Percentiles rank a stretch among this genome's conserved stretches.
Evolutionary conservation across 1,284 basidiomycete species (phyloP).

Genomic region (Malassezia slooffiae): DNA sequence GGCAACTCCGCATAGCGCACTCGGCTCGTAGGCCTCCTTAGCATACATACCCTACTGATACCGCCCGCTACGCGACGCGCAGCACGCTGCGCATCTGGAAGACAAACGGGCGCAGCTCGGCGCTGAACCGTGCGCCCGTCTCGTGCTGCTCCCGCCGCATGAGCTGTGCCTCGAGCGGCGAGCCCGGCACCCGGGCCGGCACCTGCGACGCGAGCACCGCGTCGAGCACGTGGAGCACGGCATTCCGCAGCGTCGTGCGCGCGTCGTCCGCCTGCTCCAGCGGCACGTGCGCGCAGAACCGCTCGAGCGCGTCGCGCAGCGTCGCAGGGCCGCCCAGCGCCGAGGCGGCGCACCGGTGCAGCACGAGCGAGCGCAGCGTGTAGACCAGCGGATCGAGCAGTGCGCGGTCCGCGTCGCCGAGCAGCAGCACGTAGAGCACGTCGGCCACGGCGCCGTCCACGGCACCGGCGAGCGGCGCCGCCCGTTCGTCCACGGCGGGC

Average conservation of each 20-base stretch:
- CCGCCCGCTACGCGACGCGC: neutral
- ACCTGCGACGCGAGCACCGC: neutral
- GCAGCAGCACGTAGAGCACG: constrained; percentile 1
- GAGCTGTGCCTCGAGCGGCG: constrained; percentile 5
- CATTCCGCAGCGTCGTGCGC: neutral
- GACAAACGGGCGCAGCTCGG: constrained; percentile 5
- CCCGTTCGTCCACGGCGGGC: neutral
- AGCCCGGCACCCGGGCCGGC: constrained; percentile 3
- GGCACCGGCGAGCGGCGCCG: neutral
- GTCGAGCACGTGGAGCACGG: constrained; percentile 2
- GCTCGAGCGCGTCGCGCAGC: neutral
- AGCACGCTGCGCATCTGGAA: constrained; percentile 3
- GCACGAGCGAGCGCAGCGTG: constrained; percentile 3
- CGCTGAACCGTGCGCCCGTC: constrained; percentile 1
- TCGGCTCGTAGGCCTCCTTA: no score
- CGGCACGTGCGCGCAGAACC: neutral
- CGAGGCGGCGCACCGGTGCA: constrained; percentile 3
- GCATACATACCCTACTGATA: no score
- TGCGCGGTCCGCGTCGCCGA: constrained; percentile 7
- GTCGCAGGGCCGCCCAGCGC: constrained; percentile 5
- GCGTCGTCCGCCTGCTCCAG: neutral
- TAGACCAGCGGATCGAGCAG: constrained; percentile 5
- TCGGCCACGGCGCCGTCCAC: constrained; percentile 2
- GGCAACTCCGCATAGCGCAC: neutral
- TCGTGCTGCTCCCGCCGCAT: constrained; percentile 1